Evolutionary conservation across 106 monocot genomes (phyloP).

Genomic region (Dendrobium officinale): DNA sequence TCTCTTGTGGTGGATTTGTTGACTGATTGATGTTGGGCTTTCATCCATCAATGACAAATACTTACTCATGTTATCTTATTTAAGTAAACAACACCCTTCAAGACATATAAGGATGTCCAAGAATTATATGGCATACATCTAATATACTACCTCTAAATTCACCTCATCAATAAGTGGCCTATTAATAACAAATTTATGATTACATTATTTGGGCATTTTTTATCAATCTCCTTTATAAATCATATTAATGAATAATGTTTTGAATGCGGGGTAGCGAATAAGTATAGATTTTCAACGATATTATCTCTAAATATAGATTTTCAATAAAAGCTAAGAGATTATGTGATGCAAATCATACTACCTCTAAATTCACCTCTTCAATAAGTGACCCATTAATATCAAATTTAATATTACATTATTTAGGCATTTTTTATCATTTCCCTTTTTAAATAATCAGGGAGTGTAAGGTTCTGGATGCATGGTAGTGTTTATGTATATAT

Average conservation of each 20-base stretch:
- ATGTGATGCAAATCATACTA: no score
- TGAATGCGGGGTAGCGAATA: neutral
- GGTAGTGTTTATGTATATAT: no score
- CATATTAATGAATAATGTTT: neutral
- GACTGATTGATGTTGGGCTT: neutral
- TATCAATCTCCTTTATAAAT: neutral
- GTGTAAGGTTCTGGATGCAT: no score
- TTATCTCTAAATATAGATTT: no score
- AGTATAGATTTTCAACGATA: neutral
- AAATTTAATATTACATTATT: no score
- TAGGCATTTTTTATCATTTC: no score
- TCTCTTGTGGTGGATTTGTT: no score
- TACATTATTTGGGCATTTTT: neutral
- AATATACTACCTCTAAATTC: neutral
- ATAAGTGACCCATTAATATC: no score
- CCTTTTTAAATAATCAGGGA: no score
- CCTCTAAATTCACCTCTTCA: no score
- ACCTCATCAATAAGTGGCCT: neutral
- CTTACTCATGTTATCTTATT: neutral
- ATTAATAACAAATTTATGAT: no score
- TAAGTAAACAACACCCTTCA: neutral
- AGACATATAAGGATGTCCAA: neutral
- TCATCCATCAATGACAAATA: neutral
- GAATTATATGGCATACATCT: neutral
- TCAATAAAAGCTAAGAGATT: no score